These are phyloP conservation scores for Carex kokanica DNA, from an alignment of 176 grass and related monocot species.

Conservation along the genomic window DNA sequence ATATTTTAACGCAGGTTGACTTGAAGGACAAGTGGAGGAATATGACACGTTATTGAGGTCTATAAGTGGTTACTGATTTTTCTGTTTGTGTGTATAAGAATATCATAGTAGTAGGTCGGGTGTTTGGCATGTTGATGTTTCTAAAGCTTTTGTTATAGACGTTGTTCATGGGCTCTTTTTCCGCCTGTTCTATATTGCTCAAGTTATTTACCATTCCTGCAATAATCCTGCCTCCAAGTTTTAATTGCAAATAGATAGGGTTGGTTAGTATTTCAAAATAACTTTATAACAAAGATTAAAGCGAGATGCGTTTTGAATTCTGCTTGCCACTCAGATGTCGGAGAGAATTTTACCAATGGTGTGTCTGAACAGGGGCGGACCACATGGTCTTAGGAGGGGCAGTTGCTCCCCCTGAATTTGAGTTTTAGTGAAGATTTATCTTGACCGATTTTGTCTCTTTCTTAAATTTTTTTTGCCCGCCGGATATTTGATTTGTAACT, in stretches of 20 bases:
- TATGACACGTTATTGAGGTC: slow-evolving; percentile 43
- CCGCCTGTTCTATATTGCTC: background rate
- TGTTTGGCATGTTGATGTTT: background rate
- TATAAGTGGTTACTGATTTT: background rate
- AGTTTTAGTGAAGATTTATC: no score
- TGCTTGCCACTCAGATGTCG: background rate
- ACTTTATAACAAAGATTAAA: background rate
- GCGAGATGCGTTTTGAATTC: background rate
- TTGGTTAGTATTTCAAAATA: background rate
- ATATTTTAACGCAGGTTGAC: slow-evolving; percentile 39
- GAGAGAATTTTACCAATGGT: background rate
- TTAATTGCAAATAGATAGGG: background rate
- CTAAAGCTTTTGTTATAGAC: background rate
- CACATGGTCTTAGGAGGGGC: no score
- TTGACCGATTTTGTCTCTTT: no score
- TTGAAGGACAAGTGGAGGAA: slow-evolving; percentile 97
- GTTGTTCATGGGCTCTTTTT: background rate
- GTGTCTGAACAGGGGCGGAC: background rate
- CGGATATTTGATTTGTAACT: no score
- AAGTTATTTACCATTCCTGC: background rate
- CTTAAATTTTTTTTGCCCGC: no score
- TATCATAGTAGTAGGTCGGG: background rate
- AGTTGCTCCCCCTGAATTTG: no score
- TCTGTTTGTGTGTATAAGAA: background rate
- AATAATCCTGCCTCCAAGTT: background rate